Conservation (phyloP, 805 yeast genomes). For the Myxozyma geophila region DNA sequence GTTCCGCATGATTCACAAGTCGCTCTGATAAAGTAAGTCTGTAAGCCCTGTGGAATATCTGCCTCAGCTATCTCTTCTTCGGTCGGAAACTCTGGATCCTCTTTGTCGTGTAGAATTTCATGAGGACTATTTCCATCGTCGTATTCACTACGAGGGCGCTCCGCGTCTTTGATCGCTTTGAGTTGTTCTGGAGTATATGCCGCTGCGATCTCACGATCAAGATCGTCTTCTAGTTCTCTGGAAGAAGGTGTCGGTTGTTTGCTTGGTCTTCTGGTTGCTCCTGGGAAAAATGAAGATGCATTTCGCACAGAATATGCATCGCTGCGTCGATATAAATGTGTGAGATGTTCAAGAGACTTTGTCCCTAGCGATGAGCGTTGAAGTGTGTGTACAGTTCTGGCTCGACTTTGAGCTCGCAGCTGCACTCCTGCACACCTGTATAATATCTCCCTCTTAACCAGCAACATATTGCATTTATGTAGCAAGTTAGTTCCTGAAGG, state of each 20-base stretch:
- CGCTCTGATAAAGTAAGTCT: conserved; percentile 7
- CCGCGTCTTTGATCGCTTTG: neutral
- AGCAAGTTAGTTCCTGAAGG: no score
- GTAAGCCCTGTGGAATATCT: conserved; percentile 16
- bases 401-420: no score
- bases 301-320: neutral
- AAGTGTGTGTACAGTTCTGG: no score
- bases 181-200: conserved; percentile 1
- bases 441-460: no score
- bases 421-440: no score
- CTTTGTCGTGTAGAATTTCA: neutral
- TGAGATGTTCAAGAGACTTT: no score
- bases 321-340: neutral
- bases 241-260: neutral
- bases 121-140: conserved; percentile 8
- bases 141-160: neutral
- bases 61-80: conserved; percentile 28
- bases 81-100: conserved; percentile 32
- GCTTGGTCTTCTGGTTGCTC: neutral
- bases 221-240: conserved; percentile 1
- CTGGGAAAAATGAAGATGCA: conserved; percentile 6
- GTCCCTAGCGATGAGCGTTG: no score
- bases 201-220: conserved; percentile 13
- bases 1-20: conserved; percentile 25
- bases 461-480: no score